These are phyloP conservation scores for Kodamaea suecica DNA, from an alignment of 1,139 yeast genomes.

Conservation along the genomic window DNA sequence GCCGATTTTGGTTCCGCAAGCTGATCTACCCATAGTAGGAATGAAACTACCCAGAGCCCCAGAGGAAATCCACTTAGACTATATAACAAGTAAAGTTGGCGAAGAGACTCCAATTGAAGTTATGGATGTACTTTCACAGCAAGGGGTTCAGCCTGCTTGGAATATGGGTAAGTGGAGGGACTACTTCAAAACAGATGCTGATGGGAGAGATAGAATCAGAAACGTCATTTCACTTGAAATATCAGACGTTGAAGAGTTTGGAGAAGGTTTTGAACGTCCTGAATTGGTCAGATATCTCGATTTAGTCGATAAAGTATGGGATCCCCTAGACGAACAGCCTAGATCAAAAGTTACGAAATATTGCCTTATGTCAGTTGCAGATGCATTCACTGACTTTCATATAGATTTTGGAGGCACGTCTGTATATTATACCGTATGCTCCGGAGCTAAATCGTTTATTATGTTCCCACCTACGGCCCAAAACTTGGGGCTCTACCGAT, in stretches of 20 bases:
- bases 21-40: constrained; percentile 28
- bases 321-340: constrained; percentile 21
- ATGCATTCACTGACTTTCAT: constrained; percentile 86
- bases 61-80: constrained; percentile 48
- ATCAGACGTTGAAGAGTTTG: constrained; percentile 52
- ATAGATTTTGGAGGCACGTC: constrained; percentile 92
- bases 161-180: constrained; percentile 70
- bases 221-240: constrained; percentile 84
- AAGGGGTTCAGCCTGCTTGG: constrained; percentile 63
- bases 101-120: constrained; percentile 68
- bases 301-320: constrained; percentile 69
- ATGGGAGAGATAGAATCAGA: constrained; percentile 59
- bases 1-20: constrained; percentile 37
- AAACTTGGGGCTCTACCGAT: constrained; percentile 58
- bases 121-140: constrained; percentile 87
- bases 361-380: constrained; percentile 79
- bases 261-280: constrained; percentile 58
- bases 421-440: constrained; percentile 78
- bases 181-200: constrained; percentile 51
- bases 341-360: constrained; percentile 78
- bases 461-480: constrained; percentile 72
- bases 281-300: constrained; percentile 63
- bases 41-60: constrained; percentile 37
- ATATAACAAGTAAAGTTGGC: constrained; percentile 62
- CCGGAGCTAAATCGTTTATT: constrained; percentile 70